phyloP scores from a whole-genome alignment of 164 flowering plant species.

The Berberis thunbergii region DNA sequence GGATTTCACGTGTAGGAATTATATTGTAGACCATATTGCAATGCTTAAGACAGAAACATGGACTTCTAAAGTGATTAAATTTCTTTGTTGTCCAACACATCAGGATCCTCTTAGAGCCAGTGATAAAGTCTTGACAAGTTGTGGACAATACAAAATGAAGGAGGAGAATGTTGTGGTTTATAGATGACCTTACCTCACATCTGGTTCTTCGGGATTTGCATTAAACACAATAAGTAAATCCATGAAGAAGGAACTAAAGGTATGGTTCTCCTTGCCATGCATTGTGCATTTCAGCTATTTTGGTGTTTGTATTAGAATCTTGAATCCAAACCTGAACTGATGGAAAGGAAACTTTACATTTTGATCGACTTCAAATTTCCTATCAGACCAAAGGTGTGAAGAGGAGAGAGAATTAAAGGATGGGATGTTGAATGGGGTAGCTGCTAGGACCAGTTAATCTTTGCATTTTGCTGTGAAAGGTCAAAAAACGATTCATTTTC shows the following conservation, averaged over 20 bases:
- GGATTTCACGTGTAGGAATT: not conserved
- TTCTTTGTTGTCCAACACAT: not conserved
- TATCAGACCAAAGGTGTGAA: too few relatives aligned
- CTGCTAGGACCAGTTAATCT: too few relatives aligned
- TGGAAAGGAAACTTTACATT: too few relatives aligned
- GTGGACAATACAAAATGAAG: constrained; percentile 89
- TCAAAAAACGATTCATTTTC: too few relatives aligned
- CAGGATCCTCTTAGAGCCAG: constrained; percentile 96
- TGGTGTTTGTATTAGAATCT: not conserved
- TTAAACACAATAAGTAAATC: constrained; percentile 74
- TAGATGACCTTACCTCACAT: constrained; percentile 89
- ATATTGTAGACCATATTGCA: not conserved
- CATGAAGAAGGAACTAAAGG: constrained; percentile 90
- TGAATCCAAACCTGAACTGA: too few relatives aligned
- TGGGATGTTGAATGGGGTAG: too few relatives aligned
- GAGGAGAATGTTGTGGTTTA: constrained; percentile 97
- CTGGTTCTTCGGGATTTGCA: constrained; percentile 96
- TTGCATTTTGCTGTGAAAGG: too few relatives aligned
- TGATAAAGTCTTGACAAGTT: constrained; percentile 78
- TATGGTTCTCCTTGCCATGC: constrained; percentile 9
- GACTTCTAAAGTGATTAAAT: not conserved
- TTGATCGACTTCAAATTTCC: too few relatives aligned
- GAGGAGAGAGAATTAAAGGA: too few relatives aligned
- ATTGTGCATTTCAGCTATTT: not conserved
- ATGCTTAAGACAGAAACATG: not conserved